phyloP scores from a whole-genome alignment of 768 basidiomycete genomes.

The Mycena chlorophos region DNA sequence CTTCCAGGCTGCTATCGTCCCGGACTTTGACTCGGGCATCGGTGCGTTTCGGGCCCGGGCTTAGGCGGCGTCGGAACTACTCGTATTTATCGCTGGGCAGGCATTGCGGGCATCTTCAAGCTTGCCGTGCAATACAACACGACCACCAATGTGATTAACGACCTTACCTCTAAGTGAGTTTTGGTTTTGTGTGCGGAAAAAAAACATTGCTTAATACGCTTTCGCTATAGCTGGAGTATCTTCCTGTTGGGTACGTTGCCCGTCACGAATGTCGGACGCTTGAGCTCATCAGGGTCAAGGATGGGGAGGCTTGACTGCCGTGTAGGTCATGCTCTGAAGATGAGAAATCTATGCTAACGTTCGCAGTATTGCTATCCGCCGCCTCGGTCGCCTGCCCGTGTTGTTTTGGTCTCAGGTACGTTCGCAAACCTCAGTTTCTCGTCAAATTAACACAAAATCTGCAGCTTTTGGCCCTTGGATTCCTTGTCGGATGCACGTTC shows the following conservation, averaged over 20 bases:
- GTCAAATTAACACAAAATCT: not conserved
- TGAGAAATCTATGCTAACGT: not conserved
- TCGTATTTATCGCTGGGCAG: not conserved
- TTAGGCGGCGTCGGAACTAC: not conserved
- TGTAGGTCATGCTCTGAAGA: slow-evolving; percentile 1
- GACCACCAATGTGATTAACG: slow-evolving; percentile 52
- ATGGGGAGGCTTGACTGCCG: slow-evolving; percentile 7
- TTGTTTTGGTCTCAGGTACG: slow-evolving; percentile 77
- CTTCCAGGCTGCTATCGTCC: slow-evolving; percentile 50
- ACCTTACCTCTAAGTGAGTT: slow-evolving; percentile 47
- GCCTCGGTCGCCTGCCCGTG: slow-evolving; percentile 63
- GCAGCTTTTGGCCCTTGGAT: slow-evolving; percentile 57
- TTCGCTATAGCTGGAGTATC: slow-evolving; percentile 49
- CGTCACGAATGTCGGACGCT: no score
- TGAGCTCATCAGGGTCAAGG: slow-evolving; percentile 11
- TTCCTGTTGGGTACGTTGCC: slow-evolving; percentile 52
- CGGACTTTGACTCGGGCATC: slow-evolving; percentile 61
- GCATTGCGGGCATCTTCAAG: slow-evolving; percentile 59
- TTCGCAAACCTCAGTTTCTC: not conserved
- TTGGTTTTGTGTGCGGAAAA: not conserved
- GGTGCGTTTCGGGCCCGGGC: slow-evolving; percentile 19
- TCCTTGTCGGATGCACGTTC: slow-evolving; percentile 59
- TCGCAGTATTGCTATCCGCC: slow-evolving; percentile 58
- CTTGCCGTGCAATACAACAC: slow-evolving; percentile 55
- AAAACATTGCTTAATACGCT: not conserved